These are phyloP conservation scores for Zychaea mexicana DNA, from an alignment of 371 early-diverging fungal genomes.

Conservation along the genomic window DNA sequence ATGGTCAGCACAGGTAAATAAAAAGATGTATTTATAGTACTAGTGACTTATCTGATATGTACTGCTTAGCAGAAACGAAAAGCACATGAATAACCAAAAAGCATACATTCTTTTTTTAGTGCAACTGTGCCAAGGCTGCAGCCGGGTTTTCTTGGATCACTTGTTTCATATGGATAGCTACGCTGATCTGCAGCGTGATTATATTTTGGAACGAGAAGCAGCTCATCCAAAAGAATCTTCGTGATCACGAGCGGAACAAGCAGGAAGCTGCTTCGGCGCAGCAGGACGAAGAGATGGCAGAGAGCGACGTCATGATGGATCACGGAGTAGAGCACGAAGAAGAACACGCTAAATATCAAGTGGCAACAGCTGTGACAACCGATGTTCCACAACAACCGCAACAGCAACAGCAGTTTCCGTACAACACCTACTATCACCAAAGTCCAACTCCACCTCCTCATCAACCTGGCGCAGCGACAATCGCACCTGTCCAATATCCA, in stretches of 20 bases:
- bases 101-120: conserved; percentile 19
- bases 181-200: conserved; percentile 30
- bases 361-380: neutral
- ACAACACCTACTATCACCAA: conserved; percentile 12
- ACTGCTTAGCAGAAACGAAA: neutral
- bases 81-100: neutral
- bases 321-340: neutral
- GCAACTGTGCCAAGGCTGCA: conserved; percentile 46
- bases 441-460: conserved; percentile 9
- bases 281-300: conserved; percentile 1
- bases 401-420: neutral
- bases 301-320: neutral
- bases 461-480: neutral
- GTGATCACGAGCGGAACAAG: conserved; percentile 31
- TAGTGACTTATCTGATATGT: neutral
- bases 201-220: conserved; percentile 46
- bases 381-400: neutral
- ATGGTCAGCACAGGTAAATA: conserved; percentile 45
- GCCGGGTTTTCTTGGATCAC: conserved; percentile 50
- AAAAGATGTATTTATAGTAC: neutral
- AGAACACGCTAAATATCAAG: neutral
- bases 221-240: conserved; percentile 33
- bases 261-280: conserved; percentile 15
- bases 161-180: conserved; percentile 40
- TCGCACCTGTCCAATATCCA: neutral